Percentiles rank a stretch among this genome's conserved stretches.
Evolutionary conservation across 768 basidiomycete species (phyloP).

Genomic region (Suillus lakei): DNA sequence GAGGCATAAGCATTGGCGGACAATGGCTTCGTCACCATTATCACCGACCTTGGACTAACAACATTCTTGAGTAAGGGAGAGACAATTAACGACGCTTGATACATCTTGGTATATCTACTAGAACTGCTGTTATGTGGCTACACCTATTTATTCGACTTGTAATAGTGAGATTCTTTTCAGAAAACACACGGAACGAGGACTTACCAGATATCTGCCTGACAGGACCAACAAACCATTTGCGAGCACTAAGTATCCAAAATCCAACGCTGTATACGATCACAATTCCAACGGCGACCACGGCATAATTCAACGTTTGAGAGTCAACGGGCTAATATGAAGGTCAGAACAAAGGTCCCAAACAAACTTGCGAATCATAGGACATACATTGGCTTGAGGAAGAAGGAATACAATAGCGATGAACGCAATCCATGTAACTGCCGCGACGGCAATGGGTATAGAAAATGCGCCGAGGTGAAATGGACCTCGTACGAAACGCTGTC

Average conservation of each 20-base stretch:
- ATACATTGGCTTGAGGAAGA: slow-evolving; percentile 66
- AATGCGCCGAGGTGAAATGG: slow-evolving; percentile 73
- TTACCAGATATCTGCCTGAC: slow-evolving; percentile 65
- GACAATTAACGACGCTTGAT: not conserved
- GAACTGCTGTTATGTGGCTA: not conserved
- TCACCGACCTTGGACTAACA: not conserved
- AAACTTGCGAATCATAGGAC: slow-evolving; percentile 17
- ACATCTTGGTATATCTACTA: not conserved
- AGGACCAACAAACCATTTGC: slow-evolving; percentile 76
- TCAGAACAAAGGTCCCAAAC: not conserved
- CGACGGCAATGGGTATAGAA: slow-evolving; percentile 61
- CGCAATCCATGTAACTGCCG: slow-evolving; percentile 67
- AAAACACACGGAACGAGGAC: slow-evolving; percentile 16
- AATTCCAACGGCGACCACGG: slow-evolving; percentile 77
- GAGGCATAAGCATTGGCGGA: not conserved
- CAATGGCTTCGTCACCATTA: not conserved
- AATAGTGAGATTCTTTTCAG: not conserved
- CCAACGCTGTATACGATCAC: slow-evolving; percentile 67
- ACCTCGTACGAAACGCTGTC: slow-evolving; percentile 61
- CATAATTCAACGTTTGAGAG: slow-evolving; percentile 75
- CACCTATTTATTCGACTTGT: not conserved
- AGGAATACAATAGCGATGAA: slow-evolving; percentile 80
- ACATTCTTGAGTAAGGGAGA: not conserved
- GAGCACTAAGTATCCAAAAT: slow-evolving; percentile 72
- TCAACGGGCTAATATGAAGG: slow-evolving; percentile 56